These are phyloP conservation scores for Sequoia sempervirens DNA, from an alignment of 75 land plant genomes.

Conservation along the genomic window DNA sequence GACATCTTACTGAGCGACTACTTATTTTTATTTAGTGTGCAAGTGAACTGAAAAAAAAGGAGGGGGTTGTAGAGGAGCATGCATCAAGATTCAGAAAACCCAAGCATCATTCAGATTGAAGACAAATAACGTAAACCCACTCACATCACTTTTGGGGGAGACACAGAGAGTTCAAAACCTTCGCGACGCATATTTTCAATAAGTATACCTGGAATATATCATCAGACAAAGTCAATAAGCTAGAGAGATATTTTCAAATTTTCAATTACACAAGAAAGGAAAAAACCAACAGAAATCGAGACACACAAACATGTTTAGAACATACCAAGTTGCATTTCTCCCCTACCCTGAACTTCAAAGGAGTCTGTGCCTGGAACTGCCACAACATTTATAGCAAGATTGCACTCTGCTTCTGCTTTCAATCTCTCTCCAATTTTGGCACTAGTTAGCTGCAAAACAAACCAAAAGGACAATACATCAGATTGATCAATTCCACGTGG, in stretches of 20 bases:
- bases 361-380: conserved; percentile 78
- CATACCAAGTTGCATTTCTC: conserved; percentile 95
- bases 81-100: background rate
- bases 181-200: conserved; percentile 99
- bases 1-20: background rate
- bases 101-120: background rate
- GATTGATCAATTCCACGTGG: background rate
- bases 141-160: conserved; percentile 98
- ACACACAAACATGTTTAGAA: background rate
- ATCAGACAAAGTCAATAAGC: background rate
- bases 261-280: background rate
- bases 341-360: conserved; percentile 98
- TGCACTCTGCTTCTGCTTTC: conserved; percentile 84
- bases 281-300: conserved; percentile 3
- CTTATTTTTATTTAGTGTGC: background rate
- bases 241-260: background rate
- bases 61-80: too few species aligned
- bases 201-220: conserved; percentile 66
- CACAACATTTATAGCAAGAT: conserved; percentile 89
- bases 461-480: background rate
- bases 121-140: conserved; percentile 6
- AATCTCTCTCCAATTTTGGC: conserved; percentile 94
- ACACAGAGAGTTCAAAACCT: conserved; percentile 97
- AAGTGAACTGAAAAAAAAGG: background rate
- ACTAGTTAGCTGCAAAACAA: conserved; percentile 68